Percentiles rank a stretch among this genome's conserved stretches.
Conservation (phyloP, 805 yeast species). For the Sugiyamaella chiloensis region DNA sequence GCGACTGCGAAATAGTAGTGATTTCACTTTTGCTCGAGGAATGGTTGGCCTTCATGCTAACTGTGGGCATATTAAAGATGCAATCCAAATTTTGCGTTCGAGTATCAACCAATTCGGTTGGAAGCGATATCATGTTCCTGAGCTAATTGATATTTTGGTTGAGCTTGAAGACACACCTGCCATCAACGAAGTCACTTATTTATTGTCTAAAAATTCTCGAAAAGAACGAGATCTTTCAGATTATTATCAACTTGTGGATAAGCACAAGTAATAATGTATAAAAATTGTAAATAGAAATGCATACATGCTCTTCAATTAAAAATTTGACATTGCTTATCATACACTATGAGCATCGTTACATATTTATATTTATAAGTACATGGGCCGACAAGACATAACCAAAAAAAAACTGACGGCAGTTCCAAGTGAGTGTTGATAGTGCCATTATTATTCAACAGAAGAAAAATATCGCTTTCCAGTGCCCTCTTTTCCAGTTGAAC, state of each 20-base stretch:
- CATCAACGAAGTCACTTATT: conserved; percentile 9
- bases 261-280: no score
- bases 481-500: conserved; percentile 13
- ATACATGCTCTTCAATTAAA: no score
- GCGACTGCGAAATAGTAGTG: conserved; percentile 43
- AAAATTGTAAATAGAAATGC: no score
- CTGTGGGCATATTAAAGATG: conserved; percentile 61
- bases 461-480: conserved; percentile 24
- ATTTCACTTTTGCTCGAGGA: conserved; percentile 66
- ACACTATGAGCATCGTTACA: no score
- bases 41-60: conserved; percentile 61
- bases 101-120: conserved; percentile 69
- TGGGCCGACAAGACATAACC: no score
- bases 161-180: conserved; percentile 42
- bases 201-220: conserved; percentile 3
- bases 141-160: conserved; percentile 40
- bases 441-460: conserved; percentile 18
- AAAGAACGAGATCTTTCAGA: background rate
- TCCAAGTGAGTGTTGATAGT: no score
- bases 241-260: conserved; percentile 6
- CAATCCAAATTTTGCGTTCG: conserved; percentile 61
- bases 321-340: no score
- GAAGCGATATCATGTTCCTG: conserved; percentile 41
- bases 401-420: no score
- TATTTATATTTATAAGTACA: no score